Evolutionary conservation across 2,329 filamentous ascomycete species (phyloP).

Genomic region (Karstenula rhodostoma): DNA sequence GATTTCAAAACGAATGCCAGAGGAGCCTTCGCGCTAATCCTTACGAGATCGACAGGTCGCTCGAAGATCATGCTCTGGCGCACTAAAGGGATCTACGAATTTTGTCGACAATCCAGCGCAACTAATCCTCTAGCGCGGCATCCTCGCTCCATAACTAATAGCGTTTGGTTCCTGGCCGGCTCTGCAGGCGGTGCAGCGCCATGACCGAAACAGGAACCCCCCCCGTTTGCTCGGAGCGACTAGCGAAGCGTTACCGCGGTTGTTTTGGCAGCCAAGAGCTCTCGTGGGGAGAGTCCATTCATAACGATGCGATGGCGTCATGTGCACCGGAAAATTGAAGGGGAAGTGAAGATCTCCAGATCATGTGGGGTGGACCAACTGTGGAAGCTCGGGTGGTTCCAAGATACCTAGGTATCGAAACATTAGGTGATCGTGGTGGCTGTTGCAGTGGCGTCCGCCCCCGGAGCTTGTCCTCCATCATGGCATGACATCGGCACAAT

Average conservation of each 20-base stretch:
- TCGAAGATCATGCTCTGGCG: conserved; percentile 10
- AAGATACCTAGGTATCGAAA: background rate
- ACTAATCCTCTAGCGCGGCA: conserved; percentile 4
- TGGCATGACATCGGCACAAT: background rate
- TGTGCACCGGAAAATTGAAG: background rate
- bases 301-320: conserved; percentile 10
- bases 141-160: conserved; percentile 3
- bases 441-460: background rate
- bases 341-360: conserved; percentile 1
- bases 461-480: background rate
- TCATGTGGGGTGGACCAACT: background rate
- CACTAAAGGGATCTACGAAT: conserved; percentile 12
- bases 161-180: conserved; percentile 11
- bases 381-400: background rate
- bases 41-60: conserved; percentile 6
- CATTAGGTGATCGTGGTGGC: background rate
- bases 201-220: background rate
- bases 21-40: background rate
- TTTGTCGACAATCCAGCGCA: background rate
- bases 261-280: background rate
- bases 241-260: conserved; percentile 1
- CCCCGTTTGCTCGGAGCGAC: background rate
- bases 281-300: background rate
- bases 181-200: conserved; percentile 10
- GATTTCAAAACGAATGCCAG: background rate